phyloP scores from a whole-genome alignment of 2,329 filamentous ascomycete genomes.

The Trichoderma cornu-damae region DNA sequence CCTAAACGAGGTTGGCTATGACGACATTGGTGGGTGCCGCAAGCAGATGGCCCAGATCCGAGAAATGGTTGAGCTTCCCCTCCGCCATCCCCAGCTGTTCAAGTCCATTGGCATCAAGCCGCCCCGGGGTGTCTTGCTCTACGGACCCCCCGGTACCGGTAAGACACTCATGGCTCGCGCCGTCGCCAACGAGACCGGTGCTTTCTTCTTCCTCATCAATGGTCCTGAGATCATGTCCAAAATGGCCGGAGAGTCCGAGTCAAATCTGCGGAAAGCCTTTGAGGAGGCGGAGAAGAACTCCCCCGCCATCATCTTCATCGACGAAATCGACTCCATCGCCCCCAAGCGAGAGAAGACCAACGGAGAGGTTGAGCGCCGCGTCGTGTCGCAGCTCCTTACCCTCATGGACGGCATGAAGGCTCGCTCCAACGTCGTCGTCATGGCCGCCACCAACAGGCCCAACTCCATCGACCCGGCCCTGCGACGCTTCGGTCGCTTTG shows the following conservation, averaged over 20 bases:
- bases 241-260: slow-evolving; percentile 99
- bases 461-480: slow-evolving; percentile 98
- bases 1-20: slow-evolving; percentile 97
- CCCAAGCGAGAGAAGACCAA: slow-evolving; percentile 99
- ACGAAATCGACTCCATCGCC: slow-evolving; percentile 98
- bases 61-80: slow-evolving; percentile 94
- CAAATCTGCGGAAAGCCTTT: slow-evolving; percentile 97
- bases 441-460: slow-evolving; percentile 97
- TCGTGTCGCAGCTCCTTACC: slow-evolving; percentile 93
- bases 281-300: slow-evolving; percentile 99
- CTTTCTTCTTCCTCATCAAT: slow-evolving; percentile 99
- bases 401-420: slow-evolving; percentile 99
- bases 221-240: slow-evolving; percentile 99
- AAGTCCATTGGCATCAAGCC: slow-evolving; percentile 99
- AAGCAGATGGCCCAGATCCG: slow-evolving; percentile 99
- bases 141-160: slow-evolving; percentile 95
- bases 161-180: slow-evolving; percentile 99
- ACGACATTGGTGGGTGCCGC: slow-evolving; percentile 97
- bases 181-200: slow-evolving; percentile 97
- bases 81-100: slow-evolving; percentile 97
- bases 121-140: slow-evolving; percentile 93
- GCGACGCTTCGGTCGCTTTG: slow-evolving; percentile 96
- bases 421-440: slow-evolving; percentile 95
- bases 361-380: slow-evolving; percentile 96
- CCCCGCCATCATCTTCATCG: slow-evolving; percentile 98